Conservation (phyloP, 2,329 filamentous ascomycete genomes). For the Xylaria sp. region DNA sequence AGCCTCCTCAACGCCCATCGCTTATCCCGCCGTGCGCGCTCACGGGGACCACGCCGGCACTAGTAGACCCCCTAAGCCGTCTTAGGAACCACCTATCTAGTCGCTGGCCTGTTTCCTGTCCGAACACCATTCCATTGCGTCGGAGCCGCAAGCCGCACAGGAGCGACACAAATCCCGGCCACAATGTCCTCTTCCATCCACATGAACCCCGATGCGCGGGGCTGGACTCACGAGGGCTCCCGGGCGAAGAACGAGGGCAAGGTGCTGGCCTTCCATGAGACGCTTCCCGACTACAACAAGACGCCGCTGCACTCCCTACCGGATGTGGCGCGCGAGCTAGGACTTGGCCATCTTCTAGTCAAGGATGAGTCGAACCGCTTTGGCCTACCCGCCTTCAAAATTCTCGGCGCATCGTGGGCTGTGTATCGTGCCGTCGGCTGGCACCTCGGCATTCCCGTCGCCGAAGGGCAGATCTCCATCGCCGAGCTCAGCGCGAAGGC, state of each 20-base stretch:
- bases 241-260: conserved; percentile 33
- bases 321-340: conserved; percentile 61
- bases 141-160: neutral
- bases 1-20: conserved; percentile 24
- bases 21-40: conserved; percentile 10
- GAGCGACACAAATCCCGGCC: neutral
- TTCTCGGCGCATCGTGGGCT: conserved; percentile 81
- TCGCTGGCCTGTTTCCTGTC: neutral
- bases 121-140: neutral
- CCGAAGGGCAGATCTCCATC: conserved; percentile 42
- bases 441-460: conserved; percentile 54
- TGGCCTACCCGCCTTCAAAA: conserved; percentile 80
- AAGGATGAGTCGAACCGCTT: conserved; percentile 78
- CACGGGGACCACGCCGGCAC: conserved; percentile 34
- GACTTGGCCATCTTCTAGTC: conserved; percentile 67
- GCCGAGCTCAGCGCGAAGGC: conserved; percentile 42
- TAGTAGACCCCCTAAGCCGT: conserved; percentile 26
- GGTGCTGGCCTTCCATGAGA: conserved; percentile 44
- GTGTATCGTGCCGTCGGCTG: conserved; percentile 66
- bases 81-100: conserved; percentile 14
- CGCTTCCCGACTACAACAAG: conserved; percentile 43
- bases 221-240: conserved; percentile 36
- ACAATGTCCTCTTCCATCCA: conserved; percentile 43
- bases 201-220: conserved; percentile 39
- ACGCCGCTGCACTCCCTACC: conserved; percentile 41